Base-by-base conservation (phyloP, 441 rosid genomes). In the Mallotus repandus region DNA sequence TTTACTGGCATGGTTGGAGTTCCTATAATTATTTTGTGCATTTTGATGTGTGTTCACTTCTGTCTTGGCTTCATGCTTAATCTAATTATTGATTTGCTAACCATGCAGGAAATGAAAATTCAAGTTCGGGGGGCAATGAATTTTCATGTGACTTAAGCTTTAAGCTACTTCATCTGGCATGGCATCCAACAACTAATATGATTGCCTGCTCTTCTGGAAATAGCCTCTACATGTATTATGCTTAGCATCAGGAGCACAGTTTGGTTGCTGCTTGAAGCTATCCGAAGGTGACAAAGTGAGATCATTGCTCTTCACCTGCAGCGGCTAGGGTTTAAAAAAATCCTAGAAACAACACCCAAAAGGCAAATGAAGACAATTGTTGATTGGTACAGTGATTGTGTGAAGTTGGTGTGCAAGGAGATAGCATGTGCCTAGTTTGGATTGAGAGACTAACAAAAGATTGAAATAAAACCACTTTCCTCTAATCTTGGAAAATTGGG, bases 191-290 rank as follows among this genome's bases (percentile, higher is more conserved):
- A 0, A 56, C 79, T 13, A 81, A 81, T 78, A 60, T 87, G 72
- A 81, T 90, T 41, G 96, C 93, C n/a, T 87, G 90, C 72, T 86
- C 91, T 49, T 83, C 88, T 45, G 87, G 86, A 72, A 87, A 80
- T 68, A 87, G 93, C 82, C 67, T 90, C 86, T 84, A 80, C 86
- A 81, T 88, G 83, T 86, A 86, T 76, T 61, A 81, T 35, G 90
- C 87, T 2, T 89, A 84, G 80, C 71, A 50, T 25, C 45, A 7
- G 16, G 7, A 50, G 22, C 25, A 13, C 25, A 13, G 14, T 59
- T 4, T 19, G 48, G 7, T 43, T n/a, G 29, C 52, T 45, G 29
- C 32, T 38, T 12, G 32, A 29, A 29, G 32, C 12, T 8, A 49
- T 9, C 13, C 16, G 11, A 9, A 10, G 9, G 52, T 9, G 3